Evolutionary conservation across 768 basidiomycete genomes (phyloP).

Genomic region (Chalciporus pseudorubinellus): DNA sequence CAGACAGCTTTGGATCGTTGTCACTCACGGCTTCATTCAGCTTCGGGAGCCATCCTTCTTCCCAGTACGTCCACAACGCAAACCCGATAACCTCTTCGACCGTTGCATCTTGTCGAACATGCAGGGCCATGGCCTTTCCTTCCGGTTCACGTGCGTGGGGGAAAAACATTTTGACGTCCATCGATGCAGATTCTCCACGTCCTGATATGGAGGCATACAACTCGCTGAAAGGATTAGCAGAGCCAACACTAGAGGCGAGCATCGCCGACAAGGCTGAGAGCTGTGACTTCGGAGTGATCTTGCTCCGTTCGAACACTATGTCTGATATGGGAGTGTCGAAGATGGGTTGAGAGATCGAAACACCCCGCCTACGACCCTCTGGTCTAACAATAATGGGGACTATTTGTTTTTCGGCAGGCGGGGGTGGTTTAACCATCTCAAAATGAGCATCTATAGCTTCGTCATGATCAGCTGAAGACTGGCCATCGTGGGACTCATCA

Average conservation of each 20-base stretch:
- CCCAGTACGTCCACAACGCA: slow-evolving; percentile 91
- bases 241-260: slow-evolving; percentile 61
- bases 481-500: slow-evolving; percentile 29
- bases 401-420: slow-evolving; percentile 20
- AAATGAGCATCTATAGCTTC: slow-evolving; percentile 44
- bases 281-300: slow-evolving; percentile 41
- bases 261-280: slow-evolving; percentile 72
- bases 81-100: slow-evolving; percentile 97
- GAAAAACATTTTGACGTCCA: slow-evolving; percentile 78
- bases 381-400: slow-evolving; percentile 21
- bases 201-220: slow-evolving; percentile 85
- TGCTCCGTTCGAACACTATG: slow-evolving; percentile 52
- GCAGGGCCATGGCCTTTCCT: slow-evolving; percentile 65
- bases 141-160: slow-evolving; percentile 67
- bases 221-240: slow-evolving; percentile 84
- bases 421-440: slow-evolving; percentile 51
- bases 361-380: slow-evolving; percentile 28
- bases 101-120: slow-evolving; percentile 81
- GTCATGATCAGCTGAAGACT: slow-evolving; percentile 19
- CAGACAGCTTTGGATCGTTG: slow-evolving; percentile 67
- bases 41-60: slow-evolving; percentile 77
- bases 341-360: slow-evolving; percentile 28
- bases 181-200: slow-evolving; percentile 60
- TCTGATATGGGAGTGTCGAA: slow-evolving; percentile 15
- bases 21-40: slow-evolving; percentile 65